Evolutionary conservation across 2,329 filamentous ascomycete genomes (phyloP).

Genomic region (Apiospora kogelbergensis): DNA sequence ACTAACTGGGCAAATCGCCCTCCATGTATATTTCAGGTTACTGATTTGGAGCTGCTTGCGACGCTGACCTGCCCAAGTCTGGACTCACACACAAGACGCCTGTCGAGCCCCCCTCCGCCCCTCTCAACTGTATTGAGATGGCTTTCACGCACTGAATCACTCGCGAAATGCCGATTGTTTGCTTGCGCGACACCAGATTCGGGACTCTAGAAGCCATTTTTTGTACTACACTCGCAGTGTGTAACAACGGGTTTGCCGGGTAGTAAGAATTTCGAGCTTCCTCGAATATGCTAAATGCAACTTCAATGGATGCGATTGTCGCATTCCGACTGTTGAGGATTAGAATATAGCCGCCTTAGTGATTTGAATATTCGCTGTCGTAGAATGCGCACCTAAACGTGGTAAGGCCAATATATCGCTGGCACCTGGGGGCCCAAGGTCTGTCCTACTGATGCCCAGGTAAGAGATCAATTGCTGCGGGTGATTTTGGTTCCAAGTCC

Average conservation of each 20-base stretch:
- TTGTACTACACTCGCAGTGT: background rate
- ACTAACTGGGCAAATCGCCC: background rate
- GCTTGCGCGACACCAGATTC: background rate
- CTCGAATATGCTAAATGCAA: background rate
- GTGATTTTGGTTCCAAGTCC: constrained; percentile 4
- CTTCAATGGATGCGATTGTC: background rate
- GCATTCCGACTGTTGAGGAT: background rate
- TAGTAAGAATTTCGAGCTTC: background rate
- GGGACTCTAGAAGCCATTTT: background rate
- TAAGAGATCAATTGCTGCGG: background rate
- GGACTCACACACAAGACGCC: background rate
- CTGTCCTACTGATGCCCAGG: background rate
- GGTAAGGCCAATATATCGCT: background rate
- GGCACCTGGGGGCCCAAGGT: background rate
- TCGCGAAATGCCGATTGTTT: background rate
- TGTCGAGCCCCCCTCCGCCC: background rate
- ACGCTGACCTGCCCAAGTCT: background rate
- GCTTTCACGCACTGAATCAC: background rate
- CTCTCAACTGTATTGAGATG: background rate
- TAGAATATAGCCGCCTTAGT: background rate
- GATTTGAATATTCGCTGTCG: background rate
- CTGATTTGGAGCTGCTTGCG: constrained; percentile 1
- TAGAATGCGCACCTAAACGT: background rate
- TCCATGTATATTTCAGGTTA: background rate
- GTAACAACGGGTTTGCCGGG: background rate